Evolutionary conservation across 1,284 basidiomycete genomes (phyloP), one percentile per base, ranked within the genome.

Genomic region (Vanrija humicola): DNA sequence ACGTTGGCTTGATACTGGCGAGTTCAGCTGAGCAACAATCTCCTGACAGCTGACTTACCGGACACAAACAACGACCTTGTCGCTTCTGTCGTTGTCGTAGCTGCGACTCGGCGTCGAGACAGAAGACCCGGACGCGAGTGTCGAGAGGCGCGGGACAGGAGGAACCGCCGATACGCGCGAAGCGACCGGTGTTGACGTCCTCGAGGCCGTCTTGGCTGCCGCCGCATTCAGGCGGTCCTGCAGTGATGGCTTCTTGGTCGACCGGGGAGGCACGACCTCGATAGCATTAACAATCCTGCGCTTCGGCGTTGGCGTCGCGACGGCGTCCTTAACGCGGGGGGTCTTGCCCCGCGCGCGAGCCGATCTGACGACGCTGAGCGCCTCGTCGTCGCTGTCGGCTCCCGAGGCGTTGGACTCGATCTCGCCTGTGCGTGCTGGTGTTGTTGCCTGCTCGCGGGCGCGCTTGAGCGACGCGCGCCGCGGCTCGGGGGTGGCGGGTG

Each of bases 51-150:
- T 5, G 42, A 65, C 71, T 60, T 26, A 74, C 72, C 73, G 64
- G 50, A 74, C 69, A 55, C 73, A 75, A 23, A 75, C 73, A 10
- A 74, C 62, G 21, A 75, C 73, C 52, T 75, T 75, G 59, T 75
- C 73, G 25, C 60, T 58, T 15, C 34, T 50, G 3, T 50, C 38
- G 9, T 38, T 38, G 26, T 50, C 38, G 28, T 38, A 39, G 16
- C 18, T 46, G n/a, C 25, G 19, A 6, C 40, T 40, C 3, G 52
- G 52, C n/a, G 52, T 48, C 1, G 23, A 23, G n/a, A 39, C 42
- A 10, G 40, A 38, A 12, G 34, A 34, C 7, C 28, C 28, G 12
- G 34, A 16, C 9, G 25, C 44, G 34, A 34, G 34, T 10, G 34
- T 34, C 34, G 34, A 34, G 34, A 34, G 34, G 12, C 34, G 34